Evolutionary conservation across 2,329 filamentous ascomycete genomes (phyloP).

Genomic region (Coniochaeta ligniaria): DNA sequence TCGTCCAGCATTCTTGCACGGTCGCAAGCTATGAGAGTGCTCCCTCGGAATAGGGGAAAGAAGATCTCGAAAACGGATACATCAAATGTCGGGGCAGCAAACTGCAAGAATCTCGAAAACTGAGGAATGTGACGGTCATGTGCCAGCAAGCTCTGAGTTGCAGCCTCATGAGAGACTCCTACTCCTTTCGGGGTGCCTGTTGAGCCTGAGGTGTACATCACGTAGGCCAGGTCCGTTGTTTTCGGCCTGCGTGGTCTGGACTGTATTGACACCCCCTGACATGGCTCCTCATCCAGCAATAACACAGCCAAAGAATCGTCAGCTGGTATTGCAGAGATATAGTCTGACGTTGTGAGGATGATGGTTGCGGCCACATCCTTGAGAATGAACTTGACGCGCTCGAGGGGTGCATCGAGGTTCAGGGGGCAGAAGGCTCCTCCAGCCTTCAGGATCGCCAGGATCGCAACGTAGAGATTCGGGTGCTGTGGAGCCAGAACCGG

Average conservation of each 20-base stretch:
- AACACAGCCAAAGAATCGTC: conserved; percentile 25
- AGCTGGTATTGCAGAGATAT: conserved; percentile 31
- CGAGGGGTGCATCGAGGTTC: conserved; percentile 67
- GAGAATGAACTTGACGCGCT: conserved; percentile 74
- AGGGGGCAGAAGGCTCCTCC: conserved; percentile 84
- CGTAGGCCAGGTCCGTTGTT: conserved; percentile 60
- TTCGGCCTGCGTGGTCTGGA: conserved; percentile 5
- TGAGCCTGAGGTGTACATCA: conserved; percentile 91
- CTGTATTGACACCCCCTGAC: conserved; percentile 4
- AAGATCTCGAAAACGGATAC: conserved; percentile 95
- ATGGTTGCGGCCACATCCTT: conserved; percentile 66
- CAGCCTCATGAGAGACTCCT: conserved; percentile 70
- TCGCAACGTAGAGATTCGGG: conserved; percentile 67
- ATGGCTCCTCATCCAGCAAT: conserved; percentile 19
- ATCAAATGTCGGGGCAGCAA: conserved; percentile 88
- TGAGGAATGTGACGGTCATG: conserved; percentile 70
- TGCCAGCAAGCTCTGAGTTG: conserved; percentile 73
- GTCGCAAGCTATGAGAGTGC: conserved; percentile 65
- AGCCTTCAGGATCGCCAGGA: conserved; percentile 70
- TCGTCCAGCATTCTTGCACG: conserved; percentile 67
- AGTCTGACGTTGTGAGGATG: conserved; percentile 53
- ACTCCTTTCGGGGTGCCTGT: conserved; percentile 89
- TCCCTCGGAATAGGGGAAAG: conserved; percentile 70
- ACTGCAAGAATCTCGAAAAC: conserved; percentile 80
- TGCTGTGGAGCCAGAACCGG: conserved; percentile 75